A percentile compares a stretch with the other conserved stretches of the same genome.
Conservation (phyloP, 306 rosid species). For the Prunus fruticosa region DNA sequence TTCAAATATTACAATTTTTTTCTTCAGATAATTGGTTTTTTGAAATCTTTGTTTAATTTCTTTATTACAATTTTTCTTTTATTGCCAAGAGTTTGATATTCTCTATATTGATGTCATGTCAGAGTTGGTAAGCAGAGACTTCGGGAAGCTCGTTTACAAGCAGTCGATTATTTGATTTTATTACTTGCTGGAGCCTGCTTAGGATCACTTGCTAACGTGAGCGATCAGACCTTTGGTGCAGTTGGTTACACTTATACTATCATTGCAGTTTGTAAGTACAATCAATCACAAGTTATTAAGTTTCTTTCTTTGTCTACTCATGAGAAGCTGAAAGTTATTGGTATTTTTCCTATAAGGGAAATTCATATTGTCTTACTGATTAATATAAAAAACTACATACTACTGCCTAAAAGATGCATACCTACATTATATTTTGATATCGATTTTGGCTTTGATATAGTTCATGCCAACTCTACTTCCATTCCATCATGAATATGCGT, state of each 20-base stretch:
- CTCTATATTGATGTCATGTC: constrained; percentile 26
- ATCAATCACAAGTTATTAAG: not conserved
- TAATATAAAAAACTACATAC: no score
- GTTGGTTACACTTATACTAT: constrained; percentile 73
- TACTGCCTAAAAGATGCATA: no score
- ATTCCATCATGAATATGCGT: not conserved
- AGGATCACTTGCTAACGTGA: constrained; percentile 66
- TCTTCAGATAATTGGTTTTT: constrained; percentile 6
- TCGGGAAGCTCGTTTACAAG: constrained; percentile 80
- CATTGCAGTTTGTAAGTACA: constrained; percentile 87
- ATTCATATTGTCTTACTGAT: no score
- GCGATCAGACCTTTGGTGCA: constrained; percentile 76
- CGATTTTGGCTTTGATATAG: no score
- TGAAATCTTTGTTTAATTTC: not conserved
- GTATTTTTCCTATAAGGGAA: no score
- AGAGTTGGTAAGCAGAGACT: constrained; percentile 87
- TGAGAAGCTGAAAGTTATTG: not conserved
- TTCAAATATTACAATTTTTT: constrained; percentile 9
- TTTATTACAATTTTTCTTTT: not conserved
- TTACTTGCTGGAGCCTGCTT: constrained; percentile 96
- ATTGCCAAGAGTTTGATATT: constrained; percentile 6
- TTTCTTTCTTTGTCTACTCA: not conserved
- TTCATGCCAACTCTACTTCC: no score
- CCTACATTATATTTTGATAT: no score
- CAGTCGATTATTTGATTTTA: constrained; percentile 84